These are phyloP conservation scores for Jacaranda copaia DNA, from an alignment of 257 asterid genomes.

Conservation along the genomic window DNA sequence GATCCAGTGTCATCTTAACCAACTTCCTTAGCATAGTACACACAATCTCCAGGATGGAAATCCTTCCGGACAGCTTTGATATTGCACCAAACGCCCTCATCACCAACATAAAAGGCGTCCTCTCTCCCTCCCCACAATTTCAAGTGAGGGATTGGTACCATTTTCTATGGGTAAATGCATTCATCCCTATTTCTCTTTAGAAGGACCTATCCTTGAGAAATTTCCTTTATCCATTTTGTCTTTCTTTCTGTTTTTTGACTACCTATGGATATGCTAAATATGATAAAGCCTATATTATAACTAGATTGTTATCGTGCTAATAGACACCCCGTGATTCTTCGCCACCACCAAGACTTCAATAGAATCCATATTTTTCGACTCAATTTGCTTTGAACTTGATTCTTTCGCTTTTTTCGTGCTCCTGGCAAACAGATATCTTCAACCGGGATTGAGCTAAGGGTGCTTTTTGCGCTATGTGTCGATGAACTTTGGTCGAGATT, in stretches of 20 bases:
- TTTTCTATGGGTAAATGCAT: no score
- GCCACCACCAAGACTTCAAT: conserved; percentile 16
- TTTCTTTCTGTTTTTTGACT: no score
- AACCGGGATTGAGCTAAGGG: not conserved
- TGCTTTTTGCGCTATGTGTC: conserved; percentile 3
- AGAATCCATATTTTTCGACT: not conserved
- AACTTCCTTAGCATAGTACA: conserved; percentile 70
- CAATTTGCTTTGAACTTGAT: conserved; percentile 1
- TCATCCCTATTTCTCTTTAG: no score
- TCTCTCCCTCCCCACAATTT: no score
- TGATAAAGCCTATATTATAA: no score
- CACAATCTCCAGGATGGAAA: conserved; percentile 58
- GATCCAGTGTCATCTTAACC: conserved; percentile 57
- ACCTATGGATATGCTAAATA: no score
- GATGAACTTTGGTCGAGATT: not conserved
- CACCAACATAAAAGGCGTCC: conserved; percentile 67
- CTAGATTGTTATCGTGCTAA: conserved; percentile 53
- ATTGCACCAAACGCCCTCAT: conserved; percentile 62
- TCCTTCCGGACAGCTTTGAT: conserved; percentile 56
- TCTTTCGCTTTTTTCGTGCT: not conserved
- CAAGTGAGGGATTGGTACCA: no score
- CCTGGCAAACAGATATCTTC: not conserved
- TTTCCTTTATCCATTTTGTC: no score
- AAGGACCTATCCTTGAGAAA: no score
- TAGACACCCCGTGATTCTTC: conserved; percentile 35